Evolutionary conservation across 768 basidiomycete species (phyloP).

Genomic region (Pisolithus microcarpus): DNA sequence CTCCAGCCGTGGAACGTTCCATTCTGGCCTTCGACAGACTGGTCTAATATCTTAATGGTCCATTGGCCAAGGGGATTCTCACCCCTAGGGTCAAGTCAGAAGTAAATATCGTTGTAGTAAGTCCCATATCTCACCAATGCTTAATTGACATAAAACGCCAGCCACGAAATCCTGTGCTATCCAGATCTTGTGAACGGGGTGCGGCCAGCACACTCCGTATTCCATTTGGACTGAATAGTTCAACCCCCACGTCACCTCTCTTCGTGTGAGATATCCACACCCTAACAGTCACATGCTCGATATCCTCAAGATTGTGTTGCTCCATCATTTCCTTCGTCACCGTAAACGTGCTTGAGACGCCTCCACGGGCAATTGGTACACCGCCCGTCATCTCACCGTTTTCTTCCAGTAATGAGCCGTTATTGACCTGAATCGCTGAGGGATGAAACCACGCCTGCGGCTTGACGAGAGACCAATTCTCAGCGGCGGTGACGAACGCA

Average conservation of each 20-base stretch:
- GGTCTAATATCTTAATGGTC: conserved; percentile 84
- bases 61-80: conserved; percentile 88
- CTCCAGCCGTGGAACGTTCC: conserved; percentile 85
- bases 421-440: conserved; percentile 58
- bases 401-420: conserved; percentile 44
- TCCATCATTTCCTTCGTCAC: conserved; percentile 61
- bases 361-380: conserved; percentile 54
- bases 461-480: conserved; percentile 81
- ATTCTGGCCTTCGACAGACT: conserved; percentile 48
- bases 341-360: conserved; percentile 56
- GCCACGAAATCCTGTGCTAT: conserved; percentile 68
- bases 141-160: conserved; percentile 99
- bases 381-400: conserved; percentile 55
- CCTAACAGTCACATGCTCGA: conserved; percentile 89
- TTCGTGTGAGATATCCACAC: conserved; percentile 89
- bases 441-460: conserved; percentile 89
- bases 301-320: conserved; percentile 70
- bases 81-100: conserved; percentile 52
- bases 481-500: conserved; percentile 71
- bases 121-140: conserved; percentile 65
- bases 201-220: conserved; percentile 80
- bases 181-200: conserved; percentile 57
- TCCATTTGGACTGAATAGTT: conserved; percentile 77
- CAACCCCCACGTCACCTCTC: conserved; percentile 91
- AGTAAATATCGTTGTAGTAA: conserved; percentile 1